Percentiles rank a stretch among this genome's conserved stretches.
Evolutionary conservation across 148 eudicot genomes (phyloP).

Genomic region (Chenopodium album): DNA sequence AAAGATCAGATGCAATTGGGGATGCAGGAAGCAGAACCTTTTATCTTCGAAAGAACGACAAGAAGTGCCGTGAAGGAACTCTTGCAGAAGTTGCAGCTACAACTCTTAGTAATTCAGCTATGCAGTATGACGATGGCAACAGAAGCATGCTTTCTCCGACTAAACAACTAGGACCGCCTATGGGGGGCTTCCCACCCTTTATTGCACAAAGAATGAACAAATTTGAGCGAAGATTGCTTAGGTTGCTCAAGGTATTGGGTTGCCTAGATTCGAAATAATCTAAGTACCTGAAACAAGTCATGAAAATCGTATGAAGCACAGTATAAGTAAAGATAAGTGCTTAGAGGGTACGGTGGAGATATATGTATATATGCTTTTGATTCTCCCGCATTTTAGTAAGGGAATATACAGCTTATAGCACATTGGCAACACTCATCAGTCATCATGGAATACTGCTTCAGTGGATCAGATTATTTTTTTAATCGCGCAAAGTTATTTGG

Average conservation of each 20-base stretch:
- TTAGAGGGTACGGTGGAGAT: background rate
- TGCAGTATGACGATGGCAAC: conserved; percentile 20
- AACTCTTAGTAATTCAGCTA: background rate
- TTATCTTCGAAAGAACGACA: conserved; percentile 59
- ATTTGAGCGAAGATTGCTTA: conserved; percentile 45
- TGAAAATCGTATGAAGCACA: background rate
- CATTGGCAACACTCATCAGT: too few relatives aligned
- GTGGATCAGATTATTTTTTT: background rate
- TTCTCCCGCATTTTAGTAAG: conserved; percentile 29
- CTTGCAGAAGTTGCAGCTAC: conserved; percentile 2
- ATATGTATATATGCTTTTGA: background rate
- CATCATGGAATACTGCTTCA: background rate
- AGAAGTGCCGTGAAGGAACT: conserved; percentile 3
- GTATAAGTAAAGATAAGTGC: background rate
- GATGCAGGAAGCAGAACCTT: conserved; percentile 79
- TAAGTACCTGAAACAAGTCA: background rate
- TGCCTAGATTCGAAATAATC: conserved; percentile 48
- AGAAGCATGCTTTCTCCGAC: conserved; percentile 9
- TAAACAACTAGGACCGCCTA: conserved; percentile 13
- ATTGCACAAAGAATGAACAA: conserved; percentile 35
- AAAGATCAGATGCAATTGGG: conserved; percentile 62
- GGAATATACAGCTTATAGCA: conserved; percentile 1
- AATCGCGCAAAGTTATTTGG: background rate
- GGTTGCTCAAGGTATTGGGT: conserved; percentile 60
- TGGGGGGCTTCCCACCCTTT: conserved; percentile 31